Evolutionary conservation across 306 rosid genomes (phyloP), one percentile per base, ranked within the genome.

Genomic region (Cicer yamashitae): DNA sequence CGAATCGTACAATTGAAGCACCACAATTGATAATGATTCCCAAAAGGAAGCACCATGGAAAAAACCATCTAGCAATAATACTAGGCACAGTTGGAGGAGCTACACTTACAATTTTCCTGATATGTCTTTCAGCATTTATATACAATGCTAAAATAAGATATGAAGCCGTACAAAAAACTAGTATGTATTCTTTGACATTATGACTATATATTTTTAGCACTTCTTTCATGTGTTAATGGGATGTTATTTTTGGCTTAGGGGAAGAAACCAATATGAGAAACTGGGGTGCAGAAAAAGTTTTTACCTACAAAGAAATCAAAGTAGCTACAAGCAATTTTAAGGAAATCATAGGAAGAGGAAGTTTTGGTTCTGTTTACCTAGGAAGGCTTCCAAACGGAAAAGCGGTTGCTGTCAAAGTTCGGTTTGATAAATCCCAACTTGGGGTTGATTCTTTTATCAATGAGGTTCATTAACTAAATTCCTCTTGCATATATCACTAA

Each of bases 371-470:
- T 25, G 98, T 94, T 68, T 91, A 90, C 85, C 91, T 83, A 46
- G 98, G 97, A 82, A 91, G 86, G 82, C 96, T 94, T 77, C 82
- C 77, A 5, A 84, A 86, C 56, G 93, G 94, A 9, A 94, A 85
- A 80, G 69, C 82, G 45, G 93, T 91, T 38, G 98, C 97, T 46
- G 93, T 94, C 81, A 94, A 94, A 91, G 97, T 94, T 76, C 87
- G 97, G 77, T 86, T 85, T 64, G 98, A 94, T 74, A 91, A 86
- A 86, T 84, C 84, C 71, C 97, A 87, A 82, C 91, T 94, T 43
- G 98, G 96, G 45, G 91, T 89, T 64, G 97, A 94, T 62, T 90
- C 97, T 66, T 94, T 94, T 73, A 86, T 94, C 81, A 94, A 91
- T 79, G 98, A 94, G 98, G 97, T 94, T 81, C 59, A 12, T 59